Evolutionary conservation across 1,284 basidiomycete genomes (phyloP), one percentile per base, ranked within the genome.

Genomic region (Cryptococcus sp.): DNA sequence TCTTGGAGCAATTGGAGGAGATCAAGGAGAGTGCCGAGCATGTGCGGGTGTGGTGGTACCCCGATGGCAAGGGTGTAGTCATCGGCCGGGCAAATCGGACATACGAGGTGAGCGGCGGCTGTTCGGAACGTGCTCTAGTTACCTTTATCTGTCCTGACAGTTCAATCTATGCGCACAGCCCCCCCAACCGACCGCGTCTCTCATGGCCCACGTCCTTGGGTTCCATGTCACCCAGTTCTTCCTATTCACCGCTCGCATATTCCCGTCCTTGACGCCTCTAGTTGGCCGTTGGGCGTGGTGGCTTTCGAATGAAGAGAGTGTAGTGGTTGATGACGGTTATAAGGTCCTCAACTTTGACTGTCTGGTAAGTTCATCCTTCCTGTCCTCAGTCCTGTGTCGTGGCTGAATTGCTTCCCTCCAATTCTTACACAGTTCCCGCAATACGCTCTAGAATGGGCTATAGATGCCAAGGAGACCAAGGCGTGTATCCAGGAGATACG

Each of bases 41-140:
- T 73, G 89, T 91, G 23, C 82, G 91, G n/a, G 81, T 93, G 33
- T 94, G 91, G 89, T 98, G 94, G 93, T 96, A 88, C 78, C 91
- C 94, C 1, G 86, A 89, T 56, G 84, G 86, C 18, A 84, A 86
- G 59, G 80, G 80, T 38, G 81, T 93, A 55, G 85, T 91, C 42
- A 83, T 91, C 53, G 87, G 86, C 65, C 81, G 85, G 60, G 82
- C 87, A 42, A 84, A 91, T 73, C 82, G 92, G 52, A 89, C 91
- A 1, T 76, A 78, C 52, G 87, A 91, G 80, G 90, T 92, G 73
- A 67, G 84, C 71, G n/a, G 23, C 46, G 68, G 9, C 28, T 33
- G 28, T 33, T 9, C 28, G n/a, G n/a, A n/a, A n/a, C n/a, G n/a
- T n/a, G 28, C 28, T 33, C 5, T 4, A 33, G 4, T 9, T 4